Percentiles rank a stretch among this genome's conserved stretches.
Conservation (phyloP, 2,329 filamentous ascomycete species). For the Colletotrichum sp. region DNA sequence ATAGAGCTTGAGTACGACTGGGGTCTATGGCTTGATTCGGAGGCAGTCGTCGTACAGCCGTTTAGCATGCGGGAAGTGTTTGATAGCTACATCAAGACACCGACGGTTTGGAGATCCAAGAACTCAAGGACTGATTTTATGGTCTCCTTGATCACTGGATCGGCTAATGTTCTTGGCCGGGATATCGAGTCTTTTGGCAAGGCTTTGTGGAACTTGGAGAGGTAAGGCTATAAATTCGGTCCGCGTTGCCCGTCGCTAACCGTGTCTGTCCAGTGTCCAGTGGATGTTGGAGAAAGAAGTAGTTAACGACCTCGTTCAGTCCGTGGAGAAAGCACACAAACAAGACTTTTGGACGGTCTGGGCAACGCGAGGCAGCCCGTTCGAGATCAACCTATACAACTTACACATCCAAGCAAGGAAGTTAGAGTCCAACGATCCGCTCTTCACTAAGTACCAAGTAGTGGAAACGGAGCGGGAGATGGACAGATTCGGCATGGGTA, state of each 20-base stretch:
- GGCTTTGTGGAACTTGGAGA: not conserved
- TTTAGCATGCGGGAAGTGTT: not conserved
- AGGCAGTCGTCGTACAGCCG: constrained; percentile 5
- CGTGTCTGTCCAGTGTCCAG: not conserved
- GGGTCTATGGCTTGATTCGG: constrained; percentile 7
- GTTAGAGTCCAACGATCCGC: not conserved
- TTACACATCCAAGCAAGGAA: constrained; percentile 2
- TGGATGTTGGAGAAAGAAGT: constrained; percentile 2
- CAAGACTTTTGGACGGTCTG: constrained; percentile 7
- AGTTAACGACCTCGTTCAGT: not conserved
- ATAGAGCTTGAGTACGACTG: constrained; percentile 2
- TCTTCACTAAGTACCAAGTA: not conserved
- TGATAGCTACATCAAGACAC: not conserved
- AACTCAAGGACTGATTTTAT: not conserved
- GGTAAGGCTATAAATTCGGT: not conserved
- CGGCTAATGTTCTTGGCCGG: not conserved
- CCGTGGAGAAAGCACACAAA: not conserved
- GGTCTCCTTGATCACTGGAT: not conserved
- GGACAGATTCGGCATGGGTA: not conserved
- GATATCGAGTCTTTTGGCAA: not conserved
- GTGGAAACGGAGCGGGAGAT: constrained; percentile 1
- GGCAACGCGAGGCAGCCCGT: not conserved
- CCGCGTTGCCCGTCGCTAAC: not conserved
- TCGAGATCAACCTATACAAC: constrained; percentile 8
- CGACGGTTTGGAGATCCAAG: constrained; percentile 3